Conservation (phyloP, 352 stramenopile genomes). For the Globisporangium mamillatum region DNA sequence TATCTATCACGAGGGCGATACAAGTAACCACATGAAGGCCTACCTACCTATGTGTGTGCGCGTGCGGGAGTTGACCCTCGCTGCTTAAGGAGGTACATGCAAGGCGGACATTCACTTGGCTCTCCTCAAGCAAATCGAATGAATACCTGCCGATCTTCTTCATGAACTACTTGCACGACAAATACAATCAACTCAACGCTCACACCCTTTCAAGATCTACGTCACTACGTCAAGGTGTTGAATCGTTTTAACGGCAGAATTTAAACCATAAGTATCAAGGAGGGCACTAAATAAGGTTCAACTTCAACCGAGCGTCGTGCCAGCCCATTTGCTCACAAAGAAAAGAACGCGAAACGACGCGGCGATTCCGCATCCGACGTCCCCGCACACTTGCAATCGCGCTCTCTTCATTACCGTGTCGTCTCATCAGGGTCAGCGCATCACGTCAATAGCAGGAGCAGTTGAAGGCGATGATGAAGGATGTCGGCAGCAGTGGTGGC, state of each 20-base stretch:
- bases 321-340: neutral
- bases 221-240: neutral
- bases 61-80: too few species aligned
- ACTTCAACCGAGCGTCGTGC: neutral
- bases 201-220: neutral
- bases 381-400: neutral
- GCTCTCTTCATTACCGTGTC: neutral
- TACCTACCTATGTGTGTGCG: too few species aligned
- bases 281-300: neutral
- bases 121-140: neutral
- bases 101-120: neutral
- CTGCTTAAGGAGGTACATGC: neutral
- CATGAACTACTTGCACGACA: too few species aligned
- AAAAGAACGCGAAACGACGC: constrained; percentile 11
- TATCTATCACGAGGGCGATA: neutral
- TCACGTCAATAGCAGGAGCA: neutral
- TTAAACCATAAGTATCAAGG: neutral
- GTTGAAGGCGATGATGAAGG: constrained; percentile 14
- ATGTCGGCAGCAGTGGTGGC: neutral
- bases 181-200: too few species aligned
- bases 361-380: neutral
- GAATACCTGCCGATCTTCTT: too few species aligned
- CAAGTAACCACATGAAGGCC: neutral
- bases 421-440: neutral
- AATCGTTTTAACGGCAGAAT: neutral